Evolutionary conservation across 2,329 filamentous ascomycete species (phyloP).

Genomic region (Didymella glomerata): DNA sequence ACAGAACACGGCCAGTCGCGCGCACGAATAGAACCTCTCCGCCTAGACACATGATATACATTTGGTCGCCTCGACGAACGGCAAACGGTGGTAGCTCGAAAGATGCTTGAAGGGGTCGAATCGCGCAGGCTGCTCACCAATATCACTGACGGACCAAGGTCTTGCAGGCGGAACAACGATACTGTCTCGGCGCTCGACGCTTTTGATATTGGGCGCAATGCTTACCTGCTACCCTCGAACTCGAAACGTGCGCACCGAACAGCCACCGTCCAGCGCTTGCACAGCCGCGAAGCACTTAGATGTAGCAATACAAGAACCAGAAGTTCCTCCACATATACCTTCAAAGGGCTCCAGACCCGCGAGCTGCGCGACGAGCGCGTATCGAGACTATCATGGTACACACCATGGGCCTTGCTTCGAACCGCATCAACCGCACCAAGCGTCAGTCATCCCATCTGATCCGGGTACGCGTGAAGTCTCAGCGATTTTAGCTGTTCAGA

Average conservation of each 20-base stretch:
- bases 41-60: too few species aligned
- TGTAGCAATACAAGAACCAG: conserved; percentile 42
- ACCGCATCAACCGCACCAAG: conserved; percentile 22
- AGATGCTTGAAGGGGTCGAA: conserved; percentile 4
- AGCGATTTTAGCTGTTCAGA: conserved; percentile 3
- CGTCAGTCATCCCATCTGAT: conserved; percentile 15
- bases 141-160: conserved; percentile 34
- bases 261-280: conserved; percentile 34
- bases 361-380: conserved; percentile 27
- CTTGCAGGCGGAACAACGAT: conserved; percentile 9
- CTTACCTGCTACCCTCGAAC: conserved; percentile 23
- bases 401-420: conserved; percentile 21
- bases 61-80: not conserved
- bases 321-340: conserved; percentile 19
- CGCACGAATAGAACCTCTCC: not conserved
- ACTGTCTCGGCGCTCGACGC: conserved; percentile 13
- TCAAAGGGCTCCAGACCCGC: conserved; percentile 9
- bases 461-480: conserved; percentile 23
- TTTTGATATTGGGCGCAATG: conserved; percentile 6
- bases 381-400: conserved; percentile 21
- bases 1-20: conserved; percentile 1
- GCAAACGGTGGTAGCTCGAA: not conserved
- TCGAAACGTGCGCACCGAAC: conserved; percentile 25
- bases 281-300: conserved; percentile 36
- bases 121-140: conserved; percentile 9